These are phyloP conservation scores for Jamesozyma hellenica DNA, from an alignment of 805 yeast species.

Conservation along the genomic window DNA sequence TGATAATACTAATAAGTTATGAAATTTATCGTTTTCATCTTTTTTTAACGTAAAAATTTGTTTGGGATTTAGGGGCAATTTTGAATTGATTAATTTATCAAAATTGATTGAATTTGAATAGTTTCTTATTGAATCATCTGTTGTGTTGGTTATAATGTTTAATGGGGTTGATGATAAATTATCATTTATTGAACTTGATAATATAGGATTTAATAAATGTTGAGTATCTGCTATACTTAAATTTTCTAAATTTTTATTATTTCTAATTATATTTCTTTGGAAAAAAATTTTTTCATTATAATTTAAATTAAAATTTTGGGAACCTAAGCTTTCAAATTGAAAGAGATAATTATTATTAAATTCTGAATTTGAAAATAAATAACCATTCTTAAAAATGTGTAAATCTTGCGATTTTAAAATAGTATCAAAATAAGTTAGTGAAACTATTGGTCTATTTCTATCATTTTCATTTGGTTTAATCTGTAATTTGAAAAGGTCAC, in stretches of 20 bases:
- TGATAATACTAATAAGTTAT: constrained; percentile 18
- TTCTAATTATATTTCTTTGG: constrained; percentile 15
- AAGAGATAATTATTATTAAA: constrained; percentile 56
- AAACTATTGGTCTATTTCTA: constrained; percentile 31
- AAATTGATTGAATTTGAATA: constrained; percentile 49
- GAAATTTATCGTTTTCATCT: constrained; percentile 16
- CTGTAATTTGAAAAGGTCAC: constrained; percentile 67
- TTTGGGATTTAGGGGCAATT: constrained; percentile 56
- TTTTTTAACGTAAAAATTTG: constrained; percentile 56
- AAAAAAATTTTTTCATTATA: not conserved
- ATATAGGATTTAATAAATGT: constrained; percentile 40
- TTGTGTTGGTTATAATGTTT: constrained; percentile 22
- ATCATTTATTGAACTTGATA: constrained; percentile 21
- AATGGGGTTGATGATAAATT: constrained; percentile 1
- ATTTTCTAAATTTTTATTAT: constrained; percentile 36
- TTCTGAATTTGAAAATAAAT: constrained; percentile 56
- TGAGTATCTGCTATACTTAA: constrained; percentile 47
- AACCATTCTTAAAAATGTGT: constrained; percentile 64
- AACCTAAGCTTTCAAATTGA: constrained; percentile 72
- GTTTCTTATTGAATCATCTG: constrained; percentile 33
- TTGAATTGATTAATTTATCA: constrained; percentile 59
- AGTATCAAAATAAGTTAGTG: constrained; percentile 68
- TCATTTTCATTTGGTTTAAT: constrained; percentile 36
- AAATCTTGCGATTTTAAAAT: constrained; percentile 49
- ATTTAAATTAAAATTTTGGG: constrained; percentile 19